Base-by-base conservation (phyloP, 2,329 filamentous ascomycete species). In the Pseudogymnoascus sp. region DNA sequence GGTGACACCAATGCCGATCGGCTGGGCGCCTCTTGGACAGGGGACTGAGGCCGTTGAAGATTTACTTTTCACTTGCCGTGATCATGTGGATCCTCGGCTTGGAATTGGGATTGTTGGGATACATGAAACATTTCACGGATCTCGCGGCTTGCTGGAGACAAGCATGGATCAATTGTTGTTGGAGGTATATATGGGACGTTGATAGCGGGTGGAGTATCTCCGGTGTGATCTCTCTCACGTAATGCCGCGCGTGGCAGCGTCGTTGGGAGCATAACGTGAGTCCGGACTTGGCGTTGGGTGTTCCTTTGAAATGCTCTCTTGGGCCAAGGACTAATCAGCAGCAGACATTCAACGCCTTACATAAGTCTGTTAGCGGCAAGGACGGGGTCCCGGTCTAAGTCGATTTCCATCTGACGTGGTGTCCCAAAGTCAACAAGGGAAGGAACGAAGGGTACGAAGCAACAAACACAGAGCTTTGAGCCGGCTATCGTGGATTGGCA, bases 31-130 rank as follows among this genome's bases (percentile, higher is more conserved):
- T 56, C 50, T 31, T 56, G 50, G 25, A 56, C 25, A 31, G 16
- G 47, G 47, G 44, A 25, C n/a, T 14, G 28, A 56, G 7, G n/a
- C 50, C 50, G 50, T 56, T 33, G 50, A 56, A 56, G 50, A 56
- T 56, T 56, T 56, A n/a, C 8, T 33, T 25, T 40, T 56, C 50
- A 56, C n/a, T 33, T 33, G 28, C 16, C 50, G 28, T 6, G 33
- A 56, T 12, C 50, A 56, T 33, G 50, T 56, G 50, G 50, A 56
- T 56, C 50, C 50, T 56, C 50, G 50, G 50, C n/a, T 31, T 31
- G 28, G 28, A 8, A 31, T 56, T 56, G 50, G 25, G n/a, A 56
- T 33, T 56, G 25, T 18, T 56, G 50, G 25, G 50, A 18, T 56
- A 31, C 50, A 18, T 18, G 18, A 56, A 56, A 33, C 28, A 56